These are phyloP conservation scores for Trebouxiophyceae sp. DNA, from an alignment of 163 green algal genomes.

Conservation along the genomic window DNA sequence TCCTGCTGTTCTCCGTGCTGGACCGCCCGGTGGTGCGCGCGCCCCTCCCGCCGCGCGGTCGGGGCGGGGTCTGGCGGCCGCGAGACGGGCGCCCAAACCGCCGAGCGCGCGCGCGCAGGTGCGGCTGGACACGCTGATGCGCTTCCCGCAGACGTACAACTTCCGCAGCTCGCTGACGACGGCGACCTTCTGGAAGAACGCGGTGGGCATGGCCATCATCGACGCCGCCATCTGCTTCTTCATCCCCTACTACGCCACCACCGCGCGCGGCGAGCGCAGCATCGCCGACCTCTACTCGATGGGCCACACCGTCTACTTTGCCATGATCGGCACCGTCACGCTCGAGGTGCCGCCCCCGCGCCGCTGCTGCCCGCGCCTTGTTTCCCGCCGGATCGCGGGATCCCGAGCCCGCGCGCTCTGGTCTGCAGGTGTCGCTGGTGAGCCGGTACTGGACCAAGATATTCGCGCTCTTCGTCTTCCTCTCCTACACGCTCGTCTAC, in stretches of 20 bases:
- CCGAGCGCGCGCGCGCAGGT: no score
- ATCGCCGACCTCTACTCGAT: constrained; percentile 50
- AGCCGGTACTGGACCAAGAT: constrained; percentile 63
- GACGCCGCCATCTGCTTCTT: constrained; percentile 69
- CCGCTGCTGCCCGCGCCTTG: not conserved
- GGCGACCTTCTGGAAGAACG: constrained; percentile 62
- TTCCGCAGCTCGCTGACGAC: constrained; percentile 43
- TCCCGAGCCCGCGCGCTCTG: no score
- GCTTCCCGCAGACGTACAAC: constrained; percentile 69
- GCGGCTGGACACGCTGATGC: constrained; percentile 42
- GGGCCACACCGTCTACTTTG: constrained; percentile 53
- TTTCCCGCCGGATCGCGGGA: not conserved
- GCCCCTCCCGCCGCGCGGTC: no score
- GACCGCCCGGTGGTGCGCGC: constrained; percentile 58
- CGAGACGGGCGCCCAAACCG: no score
- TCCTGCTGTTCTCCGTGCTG: constrained; percentile 73
- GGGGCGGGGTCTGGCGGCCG: no score
- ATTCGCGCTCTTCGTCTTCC: constrained; percentile 40
- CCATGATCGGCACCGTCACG: constrained; percentile 58
- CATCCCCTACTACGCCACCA: constrained; percentile 50
- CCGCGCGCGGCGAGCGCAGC: constrained; percentile 9
- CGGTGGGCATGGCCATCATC: constrained; percentile 46
- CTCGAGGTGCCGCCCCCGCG: constrained; percentile 33
- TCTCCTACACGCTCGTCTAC: constrained; percentile 65
- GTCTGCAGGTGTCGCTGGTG: constrained; percentile 42